Percentiles rank a stretch among this genome's conserved stretches.
Evolutionary conservation across 2,329 filamentous ascomycete species (phyloP).

Genomic region (Cladorrhinum sp.): DNA sequence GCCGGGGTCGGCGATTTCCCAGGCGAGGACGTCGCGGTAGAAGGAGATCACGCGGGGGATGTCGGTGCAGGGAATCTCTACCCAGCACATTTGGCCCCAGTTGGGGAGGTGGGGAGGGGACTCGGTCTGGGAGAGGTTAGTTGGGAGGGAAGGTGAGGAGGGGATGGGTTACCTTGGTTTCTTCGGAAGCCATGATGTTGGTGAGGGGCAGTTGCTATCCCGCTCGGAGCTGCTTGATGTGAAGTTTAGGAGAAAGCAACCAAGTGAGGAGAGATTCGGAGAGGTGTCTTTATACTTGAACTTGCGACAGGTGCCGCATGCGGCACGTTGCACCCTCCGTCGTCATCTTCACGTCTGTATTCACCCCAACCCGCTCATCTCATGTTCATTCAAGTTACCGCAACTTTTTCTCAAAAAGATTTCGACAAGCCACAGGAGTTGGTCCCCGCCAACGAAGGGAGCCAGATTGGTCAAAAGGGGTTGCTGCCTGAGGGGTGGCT

Average conservation of each 20-base stretch:
- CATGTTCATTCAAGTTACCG: background rate
- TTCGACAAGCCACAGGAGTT: background rate
- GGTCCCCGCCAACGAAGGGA: background rate
- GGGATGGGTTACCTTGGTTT: background rate
- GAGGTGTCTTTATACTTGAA: background rate
- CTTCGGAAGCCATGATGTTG: background rate
- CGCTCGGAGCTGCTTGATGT: no score
- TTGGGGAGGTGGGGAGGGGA: no score
- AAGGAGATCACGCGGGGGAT: slow-evolving; percentile 36
- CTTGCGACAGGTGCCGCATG: background rate
- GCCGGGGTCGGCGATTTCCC: slow-evolving; percentile 28
- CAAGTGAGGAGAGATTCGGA: background rate
- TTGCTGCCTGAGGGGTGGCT: slow-evolving; percentile 1
- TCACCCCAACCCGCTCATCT: no score
- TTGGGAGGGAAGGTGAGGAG: background rate
- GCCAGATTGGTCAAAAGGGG: background rate
- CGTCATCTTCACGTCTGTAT: background rate
- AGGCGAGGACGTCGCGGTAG: slow-evolving; percentile 37
- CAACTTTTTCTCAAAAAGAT: background rate
- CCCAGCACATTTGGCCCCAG: slow-evolving; percentile 37
- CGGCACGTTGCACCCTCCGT: background rate
- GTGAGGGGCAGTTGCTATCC: no score
- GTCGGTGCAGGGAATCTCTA: slow-evolving; percentile 38
- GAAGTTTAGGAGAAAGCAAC: no score
- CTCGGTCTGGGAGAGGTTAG: background rate